phyloP scores from a whole-genome alignment of 441 rosid species.

The Croton setiger region DNA sequence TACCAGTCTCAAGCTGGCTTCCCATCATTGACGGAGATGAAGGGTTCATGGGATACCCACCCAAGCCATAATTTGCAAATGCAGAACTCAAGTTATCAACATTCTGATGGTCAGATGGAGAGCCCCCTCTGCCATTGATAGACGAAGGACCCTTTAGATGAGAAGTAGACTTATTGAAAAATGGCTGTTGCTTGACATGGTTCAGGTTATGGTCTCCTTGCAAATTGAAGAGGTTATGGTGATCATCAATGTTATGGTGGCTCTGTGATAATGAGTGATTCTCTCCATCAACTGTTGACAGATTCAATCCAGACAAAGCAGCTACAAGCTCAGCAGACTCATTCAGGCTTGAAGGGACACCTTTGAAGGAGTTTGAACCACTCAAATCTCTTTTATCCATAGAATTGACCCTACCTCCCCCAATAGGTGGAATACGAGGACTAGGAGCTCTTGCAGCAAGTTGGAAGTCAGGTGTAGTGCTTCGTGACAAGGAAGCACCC shows the following conservation, averaged over 20 bases:
- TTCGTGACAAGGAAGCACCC: conserved; percentile 60
- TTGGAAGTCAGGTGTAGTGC: conserved; percentile 65
- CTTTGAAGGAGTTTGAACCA: conserved; percentile 37
- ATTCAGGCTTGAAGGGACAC: conserved; percentile 35
- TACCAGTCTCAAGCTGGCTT: conserved; percentile 41
- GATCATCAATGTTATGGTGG: conserved; percentile 36
- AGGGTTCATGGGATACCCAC: conserved; percentile 43
- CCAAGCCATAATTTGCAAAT: conserved; percentile 40
- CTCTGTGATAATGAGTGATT: conserved; percentile 28
- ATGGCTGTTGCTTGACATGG: conserved; percentile 30
- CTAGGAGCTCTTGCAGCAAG: conserved; percentile 56
- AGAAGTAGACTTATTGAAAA: conserved; percentile 30
- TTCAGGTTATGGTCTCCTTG: conserved; percentile 33
- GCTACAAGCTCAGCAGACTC: conserved; percentile 49
- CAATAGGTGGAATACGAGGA: conserved; percentile 55
- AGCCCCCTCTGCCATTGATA: conserved; percentile 38
- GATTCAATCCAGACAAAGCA: conserved; percentile 62
- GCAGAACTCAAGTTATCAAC: conserved; percentile 35
- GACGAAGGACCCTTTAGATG: conserved; percentile 36
- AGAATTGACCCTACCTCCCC: conserved; percentile 46
- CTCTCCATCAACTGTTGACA: conserved; percentile 42
- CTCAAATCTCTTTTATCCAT: conserved; percentile 44
- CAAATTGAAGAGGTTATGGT: conserved; percentile 32
- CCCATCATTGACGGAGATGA: conserved; percentile 48
- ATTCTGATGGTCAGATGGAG: conserved; percentile 36